A percentile compares a stretch with the other conserved stretches of the same genome.
Conservation (phyloP, 2,329 filamentous ascomycete species). For the Achaetomium macrosporum region DNA sequence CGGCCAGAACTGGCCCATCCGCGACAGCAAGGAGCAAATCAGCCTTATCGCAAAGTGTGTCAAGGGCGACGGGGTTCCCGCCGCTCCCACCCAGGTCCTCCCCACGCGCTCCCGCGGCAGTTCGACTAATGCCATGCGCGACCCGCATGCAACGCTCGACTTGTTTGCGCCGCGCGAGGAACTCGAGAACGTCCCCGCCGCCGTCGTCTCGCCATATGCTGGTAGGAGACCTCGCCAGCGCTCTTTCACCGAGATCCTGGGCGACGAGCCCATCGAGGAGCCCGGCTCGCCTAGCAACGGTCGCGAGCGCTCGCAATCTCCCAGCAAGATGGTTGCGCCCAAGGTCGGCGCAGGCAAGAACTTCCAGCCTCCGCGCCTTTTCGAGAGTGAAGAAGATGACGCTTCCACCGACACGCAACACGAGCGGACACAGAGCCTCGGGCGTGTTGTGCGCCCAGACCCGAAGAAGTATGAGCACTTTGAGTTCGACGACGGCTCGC, state of each 20-base stretch:
- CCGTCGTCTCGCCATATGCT: conserved; percentile 56
- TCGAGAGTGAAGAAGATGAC: conserved; percentile 48
- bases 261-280: conserved; percentile 41
- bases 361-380: conserved; percentile 57
- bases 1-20: conserved; percentile 91
- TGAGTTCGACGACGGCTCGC: conserved; percentile 64
- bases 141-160: conserved; percentile 65
- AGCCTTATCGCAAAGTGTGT: conserved; percentile 63
- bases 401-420: conserved; percentile 31
- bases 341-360: conserved; percentile 56
- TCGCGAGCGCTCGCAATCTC: conserved; percentile 48
- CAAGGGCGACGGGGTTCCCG: conserved; percentile 38
- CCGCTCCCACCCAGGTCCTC: conserved; percentile 29
- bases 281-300: conserved; percentile 31
- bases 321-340: conserved; percentile 41
- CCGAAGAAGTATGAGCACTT: conserved; percentile 82
- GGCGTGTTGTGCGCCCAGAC: conserved; percentile 56
- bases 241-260: conserved; percentile 66
- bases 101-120: conserved; percentile 44
- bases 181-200: conserved; percentile 44
- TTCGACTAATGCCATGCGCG: conserved; percentile 51
- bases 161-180: conserved; percentile 68
- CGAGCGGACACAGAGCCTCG: conserved; percentile 35
- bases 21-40: conserved; percentile 77
- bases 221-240: conserved; percentile 58